Conservation (phyloP, 2,329 filamentous ascomycete species). For the Trematosphaeria pertusa region DNA sequence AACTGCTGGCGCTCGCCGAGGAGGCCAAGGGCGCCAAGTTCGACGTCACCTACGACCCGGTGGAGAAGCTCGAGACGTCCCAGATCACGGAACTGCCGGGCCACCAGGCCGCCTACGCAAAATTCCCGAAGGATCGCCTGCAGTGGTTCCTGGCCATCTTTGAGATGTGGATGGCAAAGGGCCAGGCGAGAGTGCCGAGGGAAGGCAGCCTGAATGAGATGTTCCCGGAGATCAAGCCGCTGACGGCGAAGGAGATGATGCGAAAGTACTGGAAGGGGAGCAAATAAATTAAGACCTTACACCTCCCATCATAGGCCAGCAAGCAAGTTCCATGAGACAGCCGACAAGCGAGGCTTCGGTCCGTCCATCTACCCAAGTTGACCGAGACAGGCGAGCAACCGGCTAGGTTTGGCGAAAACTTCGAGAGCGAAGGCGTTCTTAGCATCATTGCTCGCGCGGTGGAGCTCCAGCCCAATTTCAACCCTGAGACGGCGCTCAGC, state of each 20-base stretch:
- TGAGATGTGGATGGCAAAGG: constrained; percentile 17
- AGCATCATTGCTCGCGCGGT: neutral
- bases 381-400: constrained; percentile 5
- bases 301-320: too few species aligned
- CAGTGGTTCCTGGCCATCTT: constrained; percentile 17
- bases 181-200: constrained; percentile 5
- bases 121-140: constrained; percentile 24
- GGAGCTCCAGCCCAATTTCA: constrained; percentile 1
- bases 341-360: too few species aligned
- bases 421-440: constrained; percentile 2
- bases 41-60: constrained; percentile 20
- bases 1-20: constrained; percentile 11
- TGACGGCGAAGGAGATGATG: constrained; percentile 19
- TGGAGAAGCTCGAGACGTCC: constrained; percentile 17
- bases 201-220: constrained; percentile 22
- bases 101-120: constrained; percentile 16
- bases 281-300: too few species aligned
- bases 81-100: constrained; percentile 26
- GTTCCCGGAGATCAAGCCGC: constrained; percentile 24
- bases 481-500: constrained; percentile 3
- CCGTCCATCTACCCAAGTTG: constrained; percentile 6
- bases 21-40: constrained; percentile 32
- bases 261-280: too few species aligned
- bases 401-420: constrained; percentile 6
- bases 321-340: too few species aligned